phyloP scores from a whole-genome alignment of 441 rosid species.

The Populus tomentosa region DNA sequence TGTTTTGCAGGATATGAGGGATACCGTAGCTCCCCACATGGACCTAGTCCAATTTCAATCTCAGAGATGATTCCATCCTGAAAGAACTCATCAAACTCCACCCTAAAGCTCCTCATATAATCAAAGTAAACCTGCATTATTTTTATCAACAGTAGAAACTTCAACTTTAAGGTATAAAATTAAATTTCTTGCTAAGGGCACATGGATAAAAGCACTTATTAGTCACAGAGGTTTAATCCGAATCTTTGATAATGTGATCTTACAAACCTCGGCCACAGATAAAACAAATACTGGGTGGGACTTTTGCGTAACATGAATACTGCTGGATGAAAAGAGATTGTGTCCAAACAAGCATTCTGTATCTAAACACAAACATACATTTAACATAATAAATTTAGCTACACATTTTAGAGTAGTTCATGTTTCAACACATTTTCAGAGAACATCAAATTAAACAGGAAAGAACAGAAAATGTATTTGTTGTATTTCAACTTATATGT shows the following conservation, averaged over 20 bases:
- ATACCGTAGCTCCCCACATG: conserved; percentile 92
- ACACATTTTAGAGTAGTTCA: background rate
- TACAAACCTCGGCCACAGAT: no score
- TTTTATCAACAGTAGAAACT: conserved; percentile 14
- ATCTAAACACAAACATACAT: background rate
- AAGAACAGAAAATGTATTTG: background rate
- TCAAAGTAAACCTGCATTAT: conserved; percentile 90
- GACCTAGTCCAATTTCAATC: conserved; percentile 96
- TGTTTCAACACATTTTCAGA: background rate
- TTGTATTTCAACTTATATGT: background rate
- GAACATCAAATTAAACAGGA: background rate
- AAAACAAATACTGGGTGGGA: background rate
- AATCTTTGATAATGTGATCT: background rate
- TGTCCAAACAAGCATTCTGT: background rate
- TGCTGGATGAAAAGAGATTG: background rate
- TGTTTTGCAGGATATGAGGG: conserved; percentile 97
- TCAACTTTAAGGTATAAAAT: conserved; percentile 11
- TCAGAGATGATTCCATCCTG: conserved; percentile 63
- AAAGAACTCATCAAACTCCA: conserved; percentile 78
- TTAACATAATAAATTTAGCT: background rate
- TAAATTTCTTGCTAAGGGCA: background rate
- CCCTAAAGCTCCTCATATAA: conserved; percentile 95
- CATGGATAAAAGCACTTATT: background rate
- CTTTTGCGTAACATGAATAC: background rate
- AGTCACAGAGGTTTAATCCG: background rate